phyloP scores from a whole-genome alignment of 108 stramenopile genomes.

The Schizochytrium sp. region DNA sequence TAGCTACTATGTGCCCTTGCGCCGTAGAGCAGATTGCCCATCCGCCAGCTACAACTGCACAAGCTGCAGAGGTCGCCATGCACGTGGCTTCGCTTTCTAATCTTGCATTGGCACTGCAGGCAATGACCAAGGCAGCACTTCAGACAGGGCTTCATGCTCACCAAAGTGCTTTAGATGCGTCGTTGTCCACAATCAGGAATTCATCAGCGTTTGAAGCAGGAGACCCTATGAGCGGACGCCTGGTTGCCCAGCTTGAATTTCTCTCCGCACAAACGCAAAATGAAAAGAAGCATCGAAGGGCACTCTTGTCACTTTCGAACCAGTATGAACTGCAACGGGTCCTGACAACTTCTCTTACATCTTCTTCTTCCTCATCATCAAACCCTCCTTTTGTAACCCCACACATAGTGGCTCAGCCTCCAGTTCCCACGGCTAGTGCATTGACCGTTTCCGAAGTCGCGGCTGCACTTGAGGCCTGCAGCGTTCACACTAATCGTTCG shows the following conservation, averaged over 20 bases:
- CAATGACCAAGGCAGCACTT: not conserved
- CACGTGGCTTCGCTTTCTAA: not conserved
- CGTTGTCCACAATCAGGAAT: not conserved
- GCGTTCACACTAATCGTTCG: not conserved
- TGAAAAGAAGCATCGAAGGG: not conserved
- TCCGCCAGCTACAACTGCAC: not conserved
- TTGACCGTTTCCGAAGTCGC: not conserved
- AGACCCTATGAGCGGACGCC: constrained; percentile 14
- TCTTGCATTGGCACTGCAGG: constrained; percentile 16
- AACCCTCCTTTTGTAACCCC: no score
- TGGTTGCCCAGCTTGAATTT: not conserved
- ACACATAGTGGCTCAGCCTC: not conserved
- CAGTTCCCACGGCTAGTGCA: not conserved
- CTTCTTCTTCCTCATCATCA: not conserved
- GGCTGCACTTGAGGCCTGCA: not conserved
- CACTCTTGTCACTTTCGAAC: constrained; percentile 15
- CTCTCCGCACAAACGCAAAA: not conserved
- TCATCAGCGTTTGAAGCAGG: not conserved
- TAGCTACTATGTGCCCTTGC: not conserved
- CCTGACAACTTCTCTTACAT: not conserved
- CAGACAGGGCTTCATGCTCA: no score
- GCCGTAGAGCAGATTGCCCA: not conserved
- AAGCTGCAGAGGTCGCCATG: not conserved
- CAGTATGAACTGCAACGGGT: constrained; percentile 28
- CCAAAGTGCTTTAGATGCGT: not conserved